Evolutionary conservation across 2,329 filamentous ascomycete species (phyloP).

Genomic region (Paracamarosporium sp.): DNA sequence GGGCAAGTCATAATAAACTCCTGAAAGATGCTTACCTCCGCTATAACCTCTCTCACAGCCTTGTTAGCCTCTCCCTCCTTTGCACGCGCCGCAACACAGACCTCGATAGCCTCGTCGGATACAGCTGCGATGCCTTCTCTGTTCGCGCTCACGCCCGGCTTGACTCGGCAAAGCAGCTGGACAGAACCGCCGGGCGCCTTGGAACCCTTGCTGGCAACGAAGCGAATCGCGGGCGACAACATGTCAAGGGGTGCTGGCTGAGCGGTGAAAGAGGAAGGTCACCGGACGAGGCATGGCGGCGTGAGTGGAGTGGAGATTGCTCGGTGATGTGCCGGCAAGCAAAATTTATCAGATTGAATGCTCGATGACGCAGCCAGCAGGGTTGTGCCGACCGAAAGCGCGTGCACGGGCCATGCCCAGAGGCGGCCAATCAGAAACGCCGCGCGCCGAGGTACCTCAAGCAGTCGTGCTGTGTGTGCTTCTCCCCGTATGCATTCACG

Average conservation of each 20-base stretch:
- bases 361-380: not conserved
- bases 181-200: conserved; percentile 45
- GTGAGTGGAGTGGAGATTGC: conserved; percentile 1
- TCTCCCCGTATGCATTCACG: not conserved
- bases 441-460: not conserved
- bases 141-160: conserved; percentile 67
- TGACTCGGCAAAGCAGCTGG: conserved; percentile 70
- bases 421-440: conserved; percentile 9
- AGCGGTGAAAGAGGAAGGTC: conserved; percentile 1
- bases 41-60: conserved; percentile 68
- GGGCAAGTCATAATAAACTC: too few relatives aligned
- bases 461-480: not conserved
- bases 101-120: conserved; percentile 63
- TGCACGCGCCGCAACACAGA: conserved; percentile 71
- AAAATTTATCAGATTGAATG: not conserved
- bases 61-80: conserved; percentile 73
- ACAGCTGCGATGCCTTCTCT: conserved; percentile 68
- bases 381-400: conserved; percentile 11
- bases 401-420: not conserved
- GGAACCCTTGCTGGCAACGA: conserved; percentile 30
- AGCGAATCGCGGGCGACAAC: conserved; percentile 33
- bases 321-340: not conserved
- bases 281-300: not conserved
- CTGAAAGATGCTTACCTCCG: conserved; percentile 56
- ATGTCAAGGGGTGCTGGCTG: conserved; percentile 8